A percentile compares a stretch with the other conserved stretches of the same genome.
Evolutionary conservation across 371 early-diverging fungal species (phyloP).

Genomic region (Mortierella sp.): DNA sequence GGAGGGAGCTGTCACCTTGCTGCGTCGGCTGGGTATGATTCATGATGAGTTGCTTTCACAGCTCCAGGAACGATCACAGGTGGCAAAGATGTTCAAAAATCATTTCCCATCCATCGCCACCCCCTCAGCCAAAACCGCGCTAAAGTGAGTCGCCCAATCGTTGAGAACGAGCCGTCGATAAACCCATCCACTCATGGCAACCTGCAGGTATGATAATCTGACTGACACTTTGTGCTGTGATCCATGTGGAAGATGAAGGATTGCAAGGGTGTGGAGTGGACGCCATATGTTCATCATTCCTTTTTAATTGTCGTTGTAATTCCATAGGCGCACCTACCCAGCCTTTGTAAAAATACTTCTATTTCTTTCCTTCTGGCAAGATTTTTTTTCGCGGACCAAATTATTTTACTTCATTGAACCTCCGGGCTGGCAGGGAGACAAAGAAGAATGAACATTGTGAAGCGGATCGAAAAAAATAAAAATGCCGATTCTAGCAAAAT

Average conservation of each 20-base stretch:
- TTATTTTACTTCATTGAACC: not conserved
- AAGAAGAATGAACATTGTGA: not conserved
- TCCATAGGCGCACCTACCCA: not conserved
- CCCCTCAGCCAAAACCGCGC: not conserved
- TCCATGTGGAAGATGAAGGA: not conserved
- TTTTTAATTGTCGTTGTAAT: not conserved
- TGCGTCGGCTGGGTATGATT: conserved; percentile 2
- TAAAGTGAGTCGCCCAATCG: not conserved
- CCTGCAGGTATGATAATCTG: not conserved
- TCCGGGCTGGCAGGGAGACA: not conserved
- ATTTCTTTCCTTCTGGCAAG: not conserved
- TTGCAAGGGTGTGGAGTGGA: not conserved
- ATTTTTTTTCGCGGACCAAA: not conserved
- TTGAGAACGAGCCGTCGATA: not conserved
- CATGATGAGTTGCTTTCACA: not conserved
- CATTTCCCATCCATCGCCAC: conserved; percentile 3
- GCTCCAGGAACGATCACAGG: not conserved
- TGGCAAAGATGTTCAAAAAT: not conserved
- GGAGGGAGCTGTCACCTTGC: not conserved
- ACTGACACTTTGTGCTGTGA: not conserved
- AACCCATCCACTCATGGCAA: not conserved
- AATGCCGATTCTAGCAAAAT: not conserved
- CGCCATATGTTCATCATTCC: not conserved
- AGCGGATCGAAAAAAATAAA: not conserved
- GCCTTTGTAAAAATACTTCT: too few species aligned